Percentiles rank a stretch among this genome's conserved stretches.
Conservation (phyloP, 2,329 filamentous ascomycete genomes). For the Ophiostoma perfectum region DNA sequence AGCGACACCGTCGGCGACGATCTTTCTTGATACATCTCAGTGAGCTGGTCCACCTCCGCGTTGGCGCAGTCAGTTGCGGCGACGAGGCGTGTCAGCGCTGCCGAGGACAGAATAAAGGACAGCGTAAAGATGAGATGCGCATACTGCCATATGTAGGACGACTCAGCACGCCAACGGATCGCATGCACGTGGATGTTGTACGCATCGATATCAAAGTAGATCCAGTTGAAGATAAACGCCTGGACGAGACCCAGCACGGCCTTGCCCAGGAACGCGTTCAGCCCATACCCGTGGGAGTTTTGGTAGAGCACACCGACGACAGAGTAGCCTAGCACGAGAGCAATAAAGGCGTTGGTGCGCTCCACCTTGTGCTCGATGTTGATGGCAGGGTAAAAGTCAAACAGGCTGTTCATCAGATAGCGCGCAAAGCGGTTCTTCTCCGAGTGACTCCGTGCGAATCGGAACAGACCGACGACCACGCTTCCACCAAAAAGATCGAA, state of each 20-base stretch:
- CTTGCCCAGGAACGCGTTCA: conserved; percentile 58
- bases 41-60: conserved; percentile 45
- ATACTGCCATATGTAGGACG: conserved; percentile 49
- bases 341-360: conserved; percentile 59
- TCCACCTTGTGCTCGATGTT: conserved; percentile 64
- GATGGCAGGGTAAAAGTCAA: conserved; percentile 56
- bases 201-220: conserved; percentile 59
- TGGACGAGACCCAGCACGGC: conserved; percentile 54
- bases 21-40: conserved; percentile 44
- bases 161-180: conserved; percentile 43
- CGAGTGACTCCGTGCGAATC: conserved; percentile 28
- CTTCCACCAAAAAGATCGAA: conserved; percentile 48
- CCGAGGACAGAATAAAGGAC: conserved; percentile 55
- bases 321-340: conserved; percentile 59
- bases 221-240: conserved; percentile 56
- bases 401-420: conserved; percentile 35
- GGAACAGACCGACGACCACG: conserved; percentile 40
- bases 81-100: conserved; percentile 54
- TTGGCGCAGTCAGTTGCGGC: conserved; percentile 50
- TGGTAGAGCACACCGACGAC: conserved; percentile 59
- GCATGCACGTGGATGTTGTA: conserved; percentile 54
- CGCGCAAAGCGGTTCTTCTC: conserved; percentile 26
- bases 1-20: conserved; percentile 46
- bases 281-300: conserved; percentile 44
- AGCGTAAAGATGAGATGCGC: conserved; percentile 59